Base-by-base conservation (phyloP, 805 yeast species). In the Candida taoyuanica region DNA sequence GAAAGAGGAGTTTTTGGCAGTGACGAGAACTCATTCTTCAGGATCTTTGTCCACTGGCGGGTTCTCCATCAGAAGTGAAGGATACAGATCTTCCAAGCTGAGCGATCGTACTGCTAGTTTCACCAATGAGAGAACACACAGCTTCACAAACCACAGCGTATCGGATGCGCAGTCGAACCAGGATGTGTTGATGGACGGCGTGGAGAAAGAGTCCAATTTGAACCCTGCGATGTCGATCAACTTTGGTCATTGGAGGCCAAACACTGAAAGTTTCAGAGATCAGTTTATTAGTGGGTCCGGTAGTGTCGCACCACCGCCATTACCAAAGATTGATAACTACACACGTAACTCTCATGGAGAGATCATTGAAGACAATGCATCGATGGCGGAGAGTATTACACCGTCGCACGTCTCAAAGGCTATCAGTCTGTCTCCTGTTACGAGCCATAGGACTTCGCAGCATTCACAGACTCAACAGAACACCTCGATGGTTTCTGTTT, bases 241-340 rank as follows among this genome's bases (percentile, higher is more conserved):
- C 40, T 61, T 74, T 60, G 79, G 78, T 3, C 60, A 60, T 19
- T 78, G 85, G 84, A 70, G 68, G 51, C 83, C 83, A 2, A 73
- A 77, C 48, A 76, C 81, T 7, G 64, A 60, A 23, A 62, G 60
- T 28, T 72, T 55, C 51, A 59, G 78, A 36, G 76, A 71, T 42
- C 68, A 67, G 36, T 73, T 73, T 39, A 71, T 73, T 29, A 61
- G 58, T 44, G 71, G 64, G 6, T 38, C 45, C 6, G 25, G 46
- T 12, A 63, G 63, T 31, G 71, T 66, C 31, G 63, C 52, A 7
- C 50, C 57, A 8, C 67, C 57, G 4, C 57, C 57, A 7, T 27
- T 49, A 7, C 56, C 56, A 3, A 37, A 37, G 20, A 9, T 53
- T 14, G 57, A 65, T 34, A 73, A 62, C 27, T 59, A 55, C 35